Evolutionary conservation across 2,329 filamentous ascomycete genomes (phyloP), one percentile per base, ranked within the genome.

Genomic region (Nemania sp.): DNA sequence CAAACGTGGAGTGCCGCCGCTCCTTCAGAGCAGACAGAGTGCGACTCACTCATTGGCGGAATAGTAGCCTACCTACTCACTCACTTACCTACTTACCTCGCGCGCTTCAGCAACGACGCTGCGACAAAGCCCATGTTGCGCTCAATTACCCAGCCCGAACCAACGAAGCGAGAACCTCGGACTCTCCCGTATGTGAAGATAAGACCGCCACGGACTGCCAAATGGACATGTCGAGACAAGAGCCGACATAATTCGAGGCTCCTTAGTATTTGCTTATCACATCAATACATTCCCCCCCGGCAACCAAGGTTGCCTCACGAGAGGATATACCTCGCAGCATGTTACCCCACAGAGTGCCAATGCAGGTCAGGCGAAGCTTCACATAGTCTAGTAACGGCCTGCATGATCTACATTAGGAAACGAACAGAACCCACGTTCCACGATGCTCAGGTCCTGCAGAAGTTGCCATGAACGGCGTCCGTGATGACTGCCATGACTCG

Each of bases 261-360:
- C 11, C 45, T 24, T 38, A 22, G 43, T 27, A 63, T 56, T 62
- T 15, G 49, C 41, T 53, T 56, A 11, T 53, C 49, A 60, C 45
- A 53, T 22, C 57, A 41, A 60, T 67, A 52, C 43, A 29, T 52
- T 51, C 49, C 38, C 5, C 18, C 8, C 11, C n/a, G n/a, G n/a
- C 7, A 54, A 29, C 55, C 38, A 60, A 47, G 52, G 56, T 53
- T 32, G 41, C 60, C 55, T 53, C 56, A 24, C 41, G 35, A 54
- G 43, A 51, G 58, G 20, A 61, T 27, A 51, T 52, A 27, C 52
- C 45, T 67, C 64, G 56, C 47, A 67, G 52, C 67, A 57, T 52
- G 59, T 22, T 74, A 75, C 73, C 73, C 73, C 73, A 75, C 74
- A 74, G 70, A 73, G 63, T 72, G 63, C 68, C 73, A 71, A 73